Percentiles rank a stretch among this genome's conserved stretches.
Conservation (phyloP, 345 rosid genomes). For the Euphorbia tirucalli region DNA sequence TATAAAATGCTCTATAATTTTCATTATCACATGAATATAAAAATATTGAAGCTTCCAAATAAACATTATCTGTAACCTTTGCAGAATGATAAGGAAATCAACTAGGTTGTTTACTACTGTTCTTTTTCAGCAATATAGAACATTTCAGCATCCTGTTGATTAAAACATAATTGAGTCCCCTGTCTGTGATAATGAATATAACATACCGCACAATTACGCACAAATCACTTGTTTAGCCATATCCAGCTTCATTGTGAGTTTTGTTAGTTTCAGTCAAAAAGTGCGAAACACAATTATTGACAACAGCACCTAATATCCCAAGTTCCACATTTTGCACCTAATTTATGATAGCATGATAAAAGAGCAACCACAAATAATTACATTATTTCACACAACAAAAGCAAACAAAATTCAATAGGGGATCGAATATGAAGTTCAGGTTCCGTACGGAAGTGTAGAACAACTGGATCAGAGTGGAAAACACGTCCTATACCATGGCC, state of each 20-base stretch:
- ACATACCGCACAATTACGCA: not conserved
- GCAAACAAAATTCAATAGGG: constrained; percentile 4
- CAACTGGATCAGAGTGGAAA: constrained; percentile 85
- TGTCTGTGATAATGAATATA: too few species aligned
- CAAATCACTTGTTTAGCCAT: not conserved
- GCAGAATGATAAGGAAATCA: not conserved
- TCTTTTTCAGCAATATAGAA: not conserved
- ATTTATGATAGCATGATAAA: not conserved
- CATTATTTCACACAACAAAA: not conserved
- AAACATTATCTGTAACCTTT: not conserved
- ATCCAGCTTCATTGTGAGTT: not conserved
- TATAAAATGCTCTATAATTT: not conserved
- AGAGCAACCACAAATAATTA: constrained; percentile 4
- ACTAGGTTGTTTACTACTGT: not conserved
- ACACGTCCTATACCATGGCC: constrained; percentile 93
- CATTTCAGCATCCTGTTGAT: not conserved
- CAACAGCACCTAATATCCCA: not conserved
- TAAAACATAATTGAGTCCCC: too few species aligned
- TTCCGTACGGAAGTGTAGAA: constrained; percentile 66
- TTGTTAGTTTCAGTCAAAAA: not conserved
- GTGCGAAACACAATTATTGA: not conserved
- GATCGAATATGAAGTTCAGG: constrained; percentile 11
- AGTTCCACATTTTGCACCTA: not conserved
- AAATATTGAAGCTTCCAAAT: not conserved
- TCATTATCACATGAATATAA: not conserved